These are phyloP conservation scores for Typha latifolia DNA, from an alignment of 176 grass and related monocot genomes.

Conservation along the genomic window DNA sequence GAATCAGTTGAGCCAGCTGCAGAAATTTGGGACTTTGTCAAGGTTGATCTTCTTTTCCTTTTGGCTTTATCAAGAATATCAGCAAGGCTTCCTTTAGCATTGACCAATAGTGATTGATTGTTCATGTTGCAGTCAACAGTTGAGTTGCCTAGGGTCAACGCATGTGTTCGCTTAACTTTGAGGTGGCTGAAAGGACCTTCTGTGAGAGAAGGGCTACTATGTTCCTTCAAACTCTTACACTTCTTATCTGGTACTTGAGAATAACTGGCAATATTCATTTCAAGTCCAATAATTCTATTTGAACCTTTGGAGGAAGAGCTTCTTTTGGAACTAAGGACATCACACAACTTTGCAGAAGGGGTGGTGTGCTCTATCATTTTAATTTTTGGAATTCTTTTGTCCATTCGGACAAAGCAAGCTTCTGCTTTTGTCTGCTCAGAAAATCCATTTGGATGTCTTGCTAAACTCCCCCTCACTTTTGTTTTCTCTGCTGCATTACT, in stretches of 20 bases:
- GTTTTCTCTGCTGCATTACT: too few species aligned
- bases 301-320: not conserved
- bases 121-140: not conserved
- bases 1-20: not conserved
- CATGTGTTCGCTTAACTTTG: conserved; percentile 10
- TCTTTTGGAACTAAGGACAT: not conserved
- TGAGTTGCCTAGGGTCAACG: not conserved
- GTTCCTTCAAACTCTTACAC: not conserved
- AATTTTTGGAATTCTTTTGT: too few species aligned
- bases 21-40: not conserved
- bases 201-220: not conserved
- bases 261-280: not conserved
- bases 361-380: too few species aligned
- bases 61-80: conserved; percentile 1
- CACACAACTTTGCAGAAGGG: too few species aligned
- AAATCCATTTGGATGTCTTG: too few species aligned
- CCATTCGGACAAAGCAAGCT: too few species aligned
- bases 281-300: not conserved
- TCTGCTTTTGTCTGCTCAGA: too few species aligned
- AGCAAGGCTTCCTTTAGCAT: not conserved
- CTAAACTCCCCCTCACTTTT: too few species aligned
- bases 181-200: not conserved
- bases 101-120: too few species aligned
- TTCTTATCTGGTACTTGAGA: not conserved
- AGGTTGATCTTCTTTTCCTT: conserved; percentile 3